Conservation (phyloP, 75 land plant genomes). For the Cunninghamia lanceolata region DNA sequence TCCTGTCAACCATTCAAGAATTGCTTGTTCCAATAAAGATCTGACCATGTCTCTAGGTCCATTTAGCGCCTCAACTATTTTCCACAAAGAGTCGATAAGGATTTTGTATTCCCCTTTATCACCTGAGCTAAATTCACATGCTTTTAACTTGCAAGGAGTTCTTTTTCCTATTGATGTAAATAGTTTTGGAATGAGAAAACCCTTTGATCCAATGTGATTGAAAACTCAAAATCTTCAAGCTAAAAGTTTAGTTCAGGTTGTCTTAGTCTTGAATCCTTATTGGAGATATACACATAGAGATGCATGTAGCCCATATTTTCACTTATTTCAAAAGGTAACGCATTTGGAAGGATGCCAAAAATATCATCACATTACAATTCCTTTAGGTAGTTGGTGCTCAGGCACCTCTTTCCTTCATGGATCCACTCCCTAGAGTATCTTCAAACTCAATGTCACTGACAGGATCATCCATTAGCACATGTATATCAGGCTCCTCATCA, state of each 20-base stretch:
- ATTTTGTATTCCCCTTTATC: slow-evolving; percentile 11
- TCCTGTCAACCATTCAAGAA: slow-evolving; percentile 18
- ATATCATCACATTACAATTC: not conserved
- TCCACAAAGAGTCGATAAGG: slow-evolving; percentile 25
- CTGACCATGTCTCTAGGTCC: slow-evolving; percentile 22
- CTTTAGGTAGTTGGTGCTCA: too few species aligned
- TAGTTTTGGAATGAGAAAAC: too few species aligned
- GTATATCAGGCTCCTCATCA: too few species aligned
- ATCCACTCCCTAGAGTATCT: too few species aligned
- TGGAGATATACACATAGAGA: slow-evolving; percentile 48
- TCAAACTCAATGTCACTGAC: too few species aligned
- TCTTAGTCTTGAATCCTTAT: slow-evolving; percentile 51
- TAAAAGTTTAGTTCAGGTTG: slow-evolving; percentile 72
- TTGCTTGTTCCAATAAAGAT: slow-evolving; percentile 11
- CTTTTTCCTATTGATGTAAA: too few species aligned
- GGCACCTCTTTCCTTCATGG: too few species aligned
- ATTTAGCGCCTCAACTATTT: slow-evolving; percentile 14
- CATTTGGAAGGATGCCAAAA: not conserved
- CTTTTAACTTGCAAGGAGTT: too few species aligned
- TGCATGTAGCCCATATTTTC: slow-evolving; percentile 85
- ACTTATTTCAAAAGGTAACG: slow-evolving; percentile 57
- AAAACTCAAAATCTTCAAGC: slow-evolving; percentile 70
- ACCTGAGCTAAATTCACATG: slow-evolving; percentile 5
- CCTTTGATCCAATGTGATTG: slow-evolving; percentile 1
- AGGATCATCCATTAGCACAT: too few species aligned